phyloP scores from a whole-genome alignment of 768 basidiomycete genomes.

The Boletus tomentosulus region DNA sequence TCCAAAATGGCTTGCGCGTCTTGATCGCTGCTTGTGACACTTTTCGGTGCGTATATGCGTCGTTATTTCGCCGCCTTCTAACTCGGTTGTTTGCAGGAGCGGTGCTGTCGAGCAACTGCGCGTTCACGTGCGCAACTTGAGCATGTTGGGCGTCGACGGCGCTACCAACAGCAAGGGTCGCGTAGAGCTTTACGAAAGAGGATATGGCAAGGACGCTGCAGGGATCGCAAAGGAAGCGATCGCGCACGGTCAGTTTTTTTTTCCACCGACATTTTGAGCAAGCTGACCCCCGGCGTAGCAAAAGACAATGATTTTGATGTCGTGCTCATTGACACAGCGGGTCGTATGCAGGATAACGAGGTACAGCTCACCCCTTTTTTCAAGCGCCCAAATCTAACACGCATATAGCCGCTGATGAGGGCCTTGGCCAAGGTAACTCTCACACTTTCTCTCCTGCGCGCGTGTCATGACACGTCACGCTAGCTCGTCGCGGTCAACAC shows the following conservation, averaged over 20 bases:
- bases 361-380: constrained; percentile 36
- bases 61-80: background rate
- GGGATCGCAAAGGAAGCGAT: constrained; percentile 97
- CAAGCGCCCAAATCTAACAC: constrained; percentile 2
- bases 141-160: constrained; percentile 73
- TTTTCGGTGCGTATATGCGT: constrained; percentile 57
- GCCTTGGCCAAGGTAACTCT: constrained; percentile 84
- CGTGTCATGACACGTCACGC: background rate
- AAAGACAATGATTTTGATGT: constrained; percentile 92
- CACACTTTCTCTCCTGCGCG: background rate
- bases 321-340: constrained; percentile 96
- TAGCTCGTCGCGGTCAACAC: constrained; percentile 90
- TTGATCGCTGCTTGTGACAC: constrained; percentile 99
- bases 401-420: constrained; percentile 82
- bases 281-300: constrained; percentile 41
- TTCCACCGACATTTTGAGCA: background rate
- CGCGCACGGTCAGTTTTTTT: constrained; percentile 65
- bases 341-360: constrained; percentile 99
- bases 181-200: constrained; percentile 92
- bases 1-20: constrained; percentile 90
- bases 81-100: constrained; percentile 46
- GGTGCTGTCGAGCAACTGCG: constrained; percentile 97
- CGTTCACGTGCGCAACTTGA: constrained; percentile 92
- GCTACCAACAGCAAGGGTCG: constrained; percentile 65
- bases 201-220: constrained; percentile 99